A percentile compares a stretch with the other conserved stretches of the same genome.
Evolutionary conservation across 2,329 filamentous ascomycete species (phyloP).

Genomic region (Scedosporium apiospermum): DNA sequence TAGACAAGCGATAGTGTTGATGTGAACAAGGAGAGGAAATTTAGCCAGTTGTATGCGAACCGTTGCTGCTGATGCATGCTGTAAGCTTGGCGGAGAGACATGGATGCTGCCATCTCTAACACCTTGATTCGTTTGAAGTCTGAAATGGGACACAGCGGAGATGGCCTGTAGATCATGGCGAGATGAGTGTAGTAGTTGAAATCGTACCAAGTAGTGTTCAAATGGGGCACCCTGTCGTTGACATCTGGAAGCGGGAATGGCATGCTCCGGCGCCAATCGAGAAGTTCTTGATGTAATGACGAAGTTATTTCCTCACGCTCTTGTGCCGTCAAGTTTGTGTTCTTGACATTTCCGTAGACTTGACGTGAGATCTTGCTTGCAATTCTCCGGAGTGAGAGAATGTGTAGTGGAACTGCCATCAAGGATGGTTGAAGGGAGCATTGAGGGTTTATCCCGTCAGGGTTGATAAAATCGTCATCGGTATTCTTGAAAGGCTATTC

Average conservation of each 20-base stretch:
- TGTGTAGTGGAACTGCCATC: slow-evolving; percentile 31
- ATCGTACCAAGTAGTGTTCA: slow-evolving; percentile 34
- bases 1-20: slow-evolving; percentile 32
- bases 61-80: slow-evolving; percentile 27
- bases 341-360: slow-evolving; percentile 23
- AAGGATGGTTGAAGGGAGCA: slow-evolving; percentile 21
- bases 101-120: slow-evolving; percentile 27
- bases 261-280: slow-evolving; percentile 34
- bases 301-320: slow-evolving; percentile 23
- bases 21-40: slow-evolving; percentile 30
- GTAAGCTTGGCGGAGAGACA: slow-evolving; percentile 31
- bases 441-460: slow-evolving; percentile 14
- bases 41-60: slow-evolving; percentile 32
- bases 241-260: slow-evolving; percentile 31
- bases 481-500: slow-evolving; percentile 24
- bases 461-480: slow-evolving; percentile 24
- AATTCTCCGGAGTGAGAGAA: slow-evolving; percentile 28
- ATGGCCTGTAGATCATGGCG: slow-evolving; percentile 33
- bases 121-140: slow-evolving; percentile 24
- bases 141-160: slow-evolving; percentile 28
- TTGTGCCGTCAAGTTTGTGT: slow-evolving; percentile 9
- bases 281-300: slow-evolving; percentile 27
- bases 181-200: slow-evolving; percentile 38
- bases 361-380: slow-evolving; percentile 28
- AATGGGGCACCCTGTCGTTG: slow-evolving; percentile 29